phyloP scores from a whole-genome alignment of 208 protist species.

The Leishmania gerbilli region DNA sequence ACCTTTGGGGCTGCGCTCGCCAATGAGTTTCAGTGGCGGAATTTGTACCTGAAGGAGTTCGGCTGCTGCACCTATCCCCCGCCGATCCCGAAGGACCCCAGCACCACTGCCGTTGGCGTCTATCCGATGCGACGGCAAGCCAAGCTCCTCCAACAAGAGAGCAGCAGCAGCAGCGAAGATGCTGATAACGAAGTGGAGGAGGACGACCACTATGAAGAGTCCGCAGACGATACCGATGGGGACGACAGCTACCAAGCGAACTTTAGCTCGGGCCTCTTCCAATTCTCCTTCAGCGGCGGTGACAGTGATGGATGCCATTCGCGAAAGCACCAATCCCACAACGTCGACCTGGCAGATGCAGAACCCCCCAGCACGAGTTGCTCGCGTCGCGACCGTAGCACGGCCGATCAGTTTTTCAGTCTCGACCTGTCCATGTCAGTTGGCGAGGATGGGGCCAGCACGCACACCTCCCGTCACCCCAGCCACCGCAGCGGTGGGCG shows the following conservation, averaged over 20 bases:
- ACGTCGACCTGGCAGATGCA: neutral
- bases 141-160: constrained; percentile 14
- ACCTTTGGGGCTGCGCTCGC: constrained; percentile 45
- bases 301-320: neutral
- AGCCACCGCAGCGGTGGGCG: neutral
- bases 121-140: constrained; percentile 22
- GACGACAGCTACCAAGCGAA: neutral
- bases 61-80: constrained; percentile 76
- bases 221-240: constrained; percentile 11
- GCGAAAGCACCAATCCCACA: neutral
- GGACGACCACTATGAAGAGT: constrained; percentile 6
- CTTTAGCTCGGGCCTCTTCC: neutral
- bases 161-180: constrained; percentile 5
- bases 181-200: neutral
- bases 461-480: neutral
- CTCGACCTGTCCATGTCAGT: constrained; percentile 16
- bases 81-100: constrained; percentile 65
- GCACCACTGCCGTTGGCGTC: constrained; percentile 41
- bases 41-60: constrained; percentile 77
- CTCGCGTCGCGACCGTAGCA: neutral
- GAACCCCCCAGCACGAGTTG: no score
- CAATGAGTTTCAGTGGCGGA: constrained; percentile 89
- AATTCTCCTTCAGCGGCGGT: neutral
- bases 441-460: neutral
- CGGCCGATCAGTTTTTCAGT: constrained; percentile 24